Conservation (phyloP, 1,284 basidiomycete genomes). For the Athelia psychrophila region DNA sequence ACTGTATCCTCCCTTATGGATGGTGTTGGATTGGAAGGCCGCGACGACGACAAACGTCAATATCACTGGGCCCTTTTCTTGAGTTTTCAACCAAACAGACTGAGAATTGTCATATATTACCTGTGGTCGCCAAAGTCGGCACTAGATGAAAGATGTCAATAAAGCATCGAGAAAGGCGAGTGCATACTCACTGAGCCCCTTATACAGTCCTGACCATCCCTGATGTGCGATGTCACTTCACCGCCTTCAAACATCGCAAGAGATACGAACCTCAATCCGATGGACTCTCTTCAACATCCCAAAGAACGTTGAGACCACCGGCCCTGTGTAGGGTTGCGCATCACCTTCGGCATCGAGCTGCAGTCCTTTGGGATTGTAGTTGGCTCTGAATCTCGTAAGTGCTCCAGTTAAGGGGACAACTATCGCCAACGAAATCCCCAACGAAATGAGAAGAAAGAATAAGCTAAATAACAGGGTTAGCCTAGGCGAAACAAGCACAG, state of each 20-base stretch:
- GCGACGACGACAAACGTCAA: constrained; percentile 56
- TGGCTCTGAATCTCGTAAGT: constrained; percentile 72
- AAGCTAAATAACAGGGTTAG: constrained; percentile 33
- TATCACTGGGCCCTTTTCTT: too few relatives aligned
- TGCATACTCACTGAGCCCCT: constrained; percentile 67
- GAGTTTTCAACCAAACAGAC: too few relatives aligned
- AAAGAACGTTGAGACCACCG: constrained; percentile 59
- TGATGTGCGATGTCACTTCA: constrained; percentile 23
- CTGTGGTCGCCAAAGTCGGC: constrained; percentile 68
- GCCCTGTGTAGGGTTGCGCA: constrained; percentile 73
- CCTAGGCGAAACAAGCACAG: constrained; percentile 26
- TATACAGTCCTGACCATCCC: constrained; percentile 81
- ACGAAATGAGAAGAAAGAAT: constrained; percentile 44
- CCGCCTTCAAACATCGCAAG: neutral
- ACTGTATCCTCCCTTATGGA: constrained; percentile 60
- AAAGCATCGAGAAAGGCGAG: neutral
- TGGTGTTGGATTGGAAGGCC: constrained; percentile 50
- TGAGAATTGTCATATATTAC: too few relatives aligned
- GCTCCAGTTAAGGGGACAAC: constrained; percentile 66
- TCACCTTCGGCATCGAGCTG: constrained; percentile 78
- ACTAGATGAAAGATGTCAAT: constrained; percentile 38
- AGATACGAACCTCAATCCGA: constrained; percentile 61
- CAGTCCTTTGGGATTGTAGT: constrained; percentile 81
- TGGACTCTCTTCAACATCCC: constrained; percentile 75
- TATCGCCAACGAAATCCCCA: constrained; percentile 49